Evolutionary conservation across 768 basidiomycete genomes (phyloP).

Genomic region (Serendipita sp.): DNA sequence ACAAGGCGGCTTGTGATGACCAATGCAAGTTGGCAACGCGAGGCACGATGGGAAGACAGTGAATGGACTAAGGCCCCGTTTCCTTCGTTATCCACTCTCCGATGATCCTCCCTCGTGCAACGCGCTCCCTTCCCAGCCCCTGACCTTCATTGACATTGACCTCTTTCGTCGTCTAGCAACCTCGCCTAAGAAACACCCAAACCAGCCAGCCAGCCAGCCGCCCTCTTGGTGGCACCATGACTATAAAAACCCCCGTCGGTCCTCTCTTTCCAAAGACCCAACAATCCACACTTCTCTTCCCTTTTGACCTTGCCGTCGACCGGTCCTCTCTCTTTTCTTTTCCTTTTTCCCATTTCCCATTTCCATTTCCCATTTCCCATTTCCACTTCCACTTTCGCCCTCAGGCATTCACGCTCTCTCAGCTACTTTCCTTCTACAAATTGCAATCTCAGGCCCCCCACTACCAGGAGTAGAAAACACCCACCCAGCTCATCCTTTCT

Average conservation of each 20-base stretch:
- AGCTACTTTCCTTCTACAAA: background rate
- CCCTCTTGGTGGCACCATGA: background rate
- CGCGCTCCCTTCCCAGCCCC: background rate
- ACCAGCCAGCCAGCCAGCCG: background rate
- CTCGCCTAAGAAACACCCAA: no score
- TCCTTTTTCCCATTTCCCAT: background rate
- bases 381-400: background rate
- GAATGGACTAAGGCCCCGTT: background rate
- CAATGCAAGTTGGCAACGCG: background rate
- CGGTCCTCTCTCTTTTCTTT: background rate
- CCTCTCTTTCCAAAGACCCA: background rate
- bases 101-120: background rate
- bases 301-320: slow-evolving; percentile 1
- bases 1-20: background rate
- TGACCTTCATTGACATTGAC: background rate
- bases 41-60: background rate
- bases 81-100: background rate
- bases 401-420: background rate
- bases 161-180: background rate
- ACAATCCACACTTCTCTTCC: background rate
- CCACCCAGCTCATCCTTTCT: background rate
- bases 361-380: no score
- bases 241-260: background rate
- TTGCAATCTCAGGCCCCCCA: background rate
- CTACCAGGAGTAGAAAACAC: background rate